phyloP scores from a whole-genome alignment of 495 filamentous ascomycete species.

The Aspergillus olivimuriae region DNA sequence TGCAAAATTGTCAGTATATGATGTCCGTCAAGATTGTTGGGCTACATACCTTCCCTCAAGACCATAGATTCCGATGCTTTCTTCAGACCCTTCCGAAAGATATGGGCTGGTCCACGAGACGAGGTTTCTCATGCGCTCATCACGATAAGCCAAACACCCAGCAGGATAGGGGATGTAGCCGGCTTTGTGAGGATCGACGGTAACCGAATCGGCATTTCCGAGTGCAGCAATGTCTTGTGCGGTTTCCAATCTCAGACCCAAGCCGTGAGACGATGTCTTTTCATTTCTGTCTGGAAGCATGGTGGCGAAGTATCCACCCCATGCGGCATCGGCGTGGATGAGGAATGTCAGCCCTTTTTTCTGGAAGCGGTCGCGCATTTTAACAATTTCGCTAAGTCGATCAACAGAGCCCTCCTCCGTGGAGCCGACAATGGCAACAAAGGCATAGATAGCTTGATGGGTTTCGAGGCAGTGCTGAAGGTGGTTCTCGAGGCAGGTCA shows the following conservation, averaged over 20 bases:
- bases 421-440: slow-evolving; percentile 21
- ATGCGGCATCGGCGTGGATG: slow-evolving; percentile 40
- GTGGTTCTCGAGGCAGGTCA: slow-evolving; percentile 19
- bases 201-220: slow-evolving; percentile 33
- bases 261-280: slow-evolving; percentile 11
- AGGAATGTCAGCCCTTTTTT: slow-evolving; percentile 31
- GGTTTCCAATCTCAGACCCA: slow-evolving; percentile 25
- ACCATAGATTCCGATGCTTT: slow-evolving; percentile 38
- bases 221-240: slow-evolving; percentile 25
- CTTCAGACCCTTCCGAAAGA: slow-evolving; percentile 21
- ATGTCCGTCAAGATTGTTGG: not conserved
- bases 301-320: slow-evolving; percentile 44
- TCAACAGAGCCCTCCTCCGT: slow-evolving; percentile 36
- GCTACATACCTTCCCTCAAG: slow-evolving; percentile 34
- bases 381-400: slow-evolving; percentile 26
- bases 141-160: slow-evolving; percentile 36
- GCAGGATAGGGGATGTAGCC: slow-evolving; percentile 44
- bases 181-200: slow-evolving; percentile 43
- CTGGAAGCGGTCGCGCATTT: slow-evolving; percentile 29
- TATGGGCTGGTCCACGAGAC: slow-evolving; percentile 41
- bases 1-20: not conserved
- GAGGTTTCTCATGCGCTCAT: slow-evolving; percentile 35
- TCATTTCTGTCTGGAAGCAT: slow-evolving; percentile 24
- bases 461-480: slow-evolving; percentile 23
- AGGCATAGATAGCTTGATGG: slow-evolving; percentile 23